Conservation (phyloP, 2,329 filamentous ascomycete genomes). For the Parasarocladium wereldwijsianum region DNA sequence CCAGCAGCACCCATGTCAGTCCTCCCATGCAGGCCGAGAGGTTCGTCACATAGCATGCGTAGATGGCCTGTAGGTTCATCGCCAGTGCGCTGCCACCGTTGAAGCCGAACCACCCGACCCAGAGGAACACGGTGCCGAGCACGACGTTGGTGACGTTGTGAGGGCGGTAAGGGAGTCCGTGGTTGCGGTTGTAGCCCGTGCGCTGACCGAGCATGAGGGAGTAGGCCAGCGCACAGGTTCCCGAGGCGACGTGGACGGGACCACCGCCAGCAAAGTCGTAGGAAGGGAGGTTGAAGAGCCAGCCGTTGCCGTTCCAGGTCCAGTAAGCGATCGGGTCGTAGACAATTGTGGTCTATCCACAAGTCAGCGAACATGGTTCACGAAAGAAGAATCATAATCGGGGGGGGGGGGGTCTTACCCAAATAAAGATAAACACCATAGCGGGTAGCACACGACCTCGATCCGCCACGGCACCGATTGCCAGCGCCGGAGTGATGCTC, state of each 20-base stretch:
- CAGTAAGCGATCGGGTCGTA: constrained; percentile 64
- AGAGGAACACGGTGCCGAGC: constrained; percentile 61
- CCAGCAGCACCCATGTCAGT: constrained; percentile 71
- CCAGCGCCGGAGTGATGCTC: constrained; percentile 58
- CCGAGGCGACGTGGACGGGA: constrained; percentile 61
- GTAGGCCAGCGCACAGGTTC: constrained; percentile 58
- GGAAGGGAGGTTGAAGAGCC: constrained; percentile 52
- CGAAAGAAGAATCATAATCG: no score
- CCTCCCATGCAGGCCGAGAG: constrained; percentile 69
- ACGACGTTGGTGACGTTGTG: constrained; percentile 65
- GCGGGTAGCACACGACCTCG: constrained; percentile 47
- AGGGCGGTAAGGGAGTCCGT: constrained; percentile 51
- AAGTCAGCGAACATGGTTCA: no score
- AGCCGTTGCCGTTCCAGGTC: constrained; percentile 64
- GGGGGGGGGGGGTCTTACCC: no score
- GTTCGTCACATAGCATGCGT: constrained; percentile 83
- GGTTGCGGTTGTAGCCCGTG: constrained; percentile 42
- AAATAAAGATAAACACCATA: constrained; percentile 54
- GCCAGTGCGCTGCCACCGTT: constrained; percentile 74
- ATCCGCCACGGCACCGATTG: constrained; percentile 45
- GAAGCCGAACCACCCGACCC: constrained; percentile 96
- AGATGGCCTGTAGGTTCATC: constrained; percentile 74
- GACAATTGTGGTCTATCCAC: constrained; percentile 54
- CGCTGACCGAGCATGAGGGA: constrained; percentile 60
- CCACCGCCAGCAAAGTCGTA: constrained; percentile 65